Conservation (phyloP, 1,284 basidiomycete genomes). For the Pyrrhoderma noxium region DNA sequence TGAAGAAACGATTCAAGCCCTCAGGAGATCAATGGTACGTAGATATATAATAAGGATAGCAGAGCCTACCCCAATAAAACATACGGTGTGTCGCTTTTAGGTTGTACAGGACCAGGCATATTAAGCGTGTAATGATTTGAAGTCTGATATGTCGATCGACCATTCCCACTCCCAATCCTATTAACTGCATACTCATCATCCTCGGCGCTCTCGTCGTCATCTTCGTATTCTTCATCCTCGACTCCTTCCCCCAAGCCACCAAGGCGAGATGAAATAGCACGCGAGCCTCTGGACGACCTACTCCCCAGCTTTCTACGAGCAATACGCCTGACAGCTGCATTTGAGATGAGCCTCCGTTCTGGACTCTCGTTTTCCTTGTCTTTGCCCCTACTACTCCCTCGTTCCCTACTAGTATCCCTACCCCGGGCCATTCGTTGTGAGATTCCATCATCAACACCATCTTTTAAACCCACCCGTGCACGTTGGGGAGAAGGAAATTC, state of each 20-base stretch:
- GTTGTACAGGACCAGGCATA: constrained; percentile 50
- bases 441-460: no score
- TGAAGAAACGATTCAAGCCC: constrained; percentile 29
- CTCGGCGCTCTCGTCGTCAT: constrained; percentile 29
- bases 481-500: constrained; percentile 12
- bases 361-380: constrained; percentile 32
- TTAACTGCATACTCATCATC: constrained; percentile 24
- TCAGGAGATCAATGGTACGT: constrained; percentile 4
- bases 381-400: constrained; percentile 24
- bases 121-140: constrained; percentile 79
- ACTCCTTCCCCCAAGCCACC: constrained; percentile 26
- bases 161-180: constrained; percentile 12
- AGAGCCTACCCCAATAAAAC: constrained; percentile 74
- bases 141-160: constrained; percentile 40
- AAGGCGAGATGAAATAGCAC: constrained; percentile 31
- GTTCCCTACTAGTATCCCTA: background rate
- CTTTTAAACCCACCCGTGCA: background rate
- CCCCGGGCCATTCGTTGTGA: background rate
- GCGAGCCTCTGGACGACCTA: constrained; percentile 26
- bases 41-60: constrained; percentile 13
- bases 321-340: constrained; percentile 64
- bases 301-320: constrained; percentile 34
- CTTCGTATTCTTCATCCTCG: constrained; percentile 32
- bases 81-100: constrained; percentile 58
- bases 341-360: constrained; percentile 41